Evolutionary conservation across 192 early-diverging fungal species (phyloP), one percentile per base, ranked within the genome.

Genomic region (Backusella tarrabulga): DNA sequence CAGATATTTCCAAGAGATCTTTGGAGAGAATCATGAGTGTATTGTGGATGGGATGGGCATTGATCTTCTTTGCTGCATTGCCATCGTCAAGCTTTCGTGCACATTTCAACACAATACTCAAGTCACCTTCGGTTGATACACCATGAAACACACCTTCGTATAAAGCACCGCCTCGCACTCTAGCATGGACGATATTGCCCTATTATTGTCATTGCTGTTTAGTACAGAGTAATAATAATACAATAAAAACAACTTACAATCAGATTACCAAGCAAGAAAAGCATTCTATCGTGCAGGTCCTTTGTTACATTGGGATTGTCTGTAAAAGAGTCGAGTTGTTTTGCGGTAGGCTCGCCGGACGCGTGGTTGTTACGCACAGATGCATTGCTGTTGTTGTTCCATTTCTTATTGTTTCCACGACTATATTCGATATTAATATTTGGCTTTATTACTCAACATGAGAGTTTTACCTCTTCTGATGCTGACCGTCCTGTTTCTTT

Each of bases 121-220:
- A 77, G 54, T 95, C 93, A 8, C 85, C 83, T 12, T 87, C 81
- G 9, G 88, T 87, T 36, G 82, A 84, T 35, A 90, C 87, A 11
- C 89, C 80, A 46, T 91, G 88, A 63, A 93, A 90, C 36, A 96
- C 83, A 8, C 95, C 94, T 74, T 93, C 88, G 74, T 87, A 94
- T 68, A 81, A 83, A 21, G 80, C 78, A 11, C 93, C 93, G 32
- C 87, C 80, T 70, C 85, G 87, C 4, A 89, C 81, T 11, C 83
- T 87, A 7, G 91, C 87, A 63, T 86, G 71, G 9, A 96, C 92
- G 40, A 80, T 84, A 54, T 81, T 86, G 4, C 95, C 95, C 94
- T 95, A 54, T 2, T 72, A 38, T 40, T 40, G 12, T 35, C 63
- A 29, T 34, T 40, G 9, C 17, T 66, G 35, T 63, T 63, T 40